Evolutionary conservation across 257 asterid species (phyloP).

Genomic region (Gynochthodes officinalis): DNA sequence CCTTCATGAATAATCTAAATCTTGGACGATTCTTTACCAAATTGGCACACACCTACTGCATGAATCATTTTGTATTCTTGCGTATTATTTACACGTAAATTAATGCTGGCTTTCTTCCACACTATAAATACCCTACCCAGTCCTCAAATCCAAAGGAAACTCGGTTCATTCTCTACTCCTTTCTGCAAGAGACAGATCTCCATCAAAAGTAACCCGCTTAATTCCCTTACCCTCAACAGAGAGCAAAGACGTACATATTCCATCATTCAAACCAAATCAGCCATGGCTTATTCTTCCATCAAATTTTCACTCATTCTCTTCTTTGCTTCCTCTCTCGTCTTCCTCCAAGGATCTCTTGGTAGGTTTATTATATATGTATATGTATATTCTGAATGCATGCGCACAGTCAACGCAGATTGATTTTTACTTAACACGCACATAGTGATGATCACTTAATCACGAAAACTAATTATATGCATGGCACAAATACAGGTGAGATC

Average conservation of each 20-base stretch:
- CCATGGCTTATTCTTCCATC: slow-evolving; percentile 50
- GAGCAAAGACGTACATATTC: no score
- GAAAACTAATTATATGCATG: background rate
- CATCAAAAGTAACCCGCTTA: no score
- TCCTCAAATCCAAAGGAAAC: no score
- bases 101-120: background rate
- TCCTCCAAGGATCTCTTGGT: slow-evolving; percentile 33
- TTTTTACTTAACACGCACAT: no score
- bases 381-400: no score
- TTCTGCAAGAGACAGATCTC: background rate
- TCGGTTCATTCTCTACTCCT: background rate
- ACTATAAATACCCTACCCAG: slow-evolving; percentile 18
- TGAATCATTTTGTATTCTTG: no score
- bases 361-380: background rate
- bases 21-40: no score
- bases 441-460: no score
- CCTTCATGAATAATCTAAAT: no score
- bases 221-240: background rate
- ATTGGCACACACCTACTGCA: no score
- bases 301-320: slow-evolving; percentile 37
- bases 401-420: no score
- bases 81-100: no score
- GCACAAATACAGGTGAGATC: slow-evolving; percentile 47
- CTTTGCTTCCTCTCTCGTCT: slow-evolving; percentile 33
- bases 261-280: background rate